These are phyloP conservation scores for Cucurbita maxima DNA, from an alignment of 306 rosid genomes.

Conservation along the genomic window DNA sequence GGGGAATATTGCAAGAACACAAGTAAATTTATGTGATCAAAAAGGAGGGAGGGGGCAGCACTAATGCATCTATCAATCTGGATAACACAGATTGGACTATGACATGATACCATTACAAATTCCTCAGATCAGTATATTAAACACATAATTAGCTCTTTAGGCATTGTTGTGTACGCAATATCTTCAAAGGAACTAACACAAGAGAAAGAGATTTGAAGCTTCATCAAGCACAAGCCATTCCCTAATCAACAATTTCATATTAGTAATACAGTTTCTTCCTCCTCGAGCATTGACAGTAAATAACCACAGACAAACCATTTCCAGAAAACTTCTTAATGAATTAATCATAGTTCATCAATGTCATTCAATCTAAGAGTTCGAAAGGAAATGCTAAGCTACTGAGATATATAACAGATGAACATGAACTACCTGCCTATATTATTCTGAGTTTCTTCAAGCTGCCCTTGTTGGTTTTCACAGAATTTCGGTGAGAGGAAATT, in stretches of 20 bases:
- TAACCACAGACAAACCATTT: not conserved
- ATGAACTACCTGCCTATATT: constrained; percentile 31
- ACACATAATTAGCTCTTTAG: not conserved
- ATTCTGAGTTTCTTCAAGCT: constrained; percentile 14
- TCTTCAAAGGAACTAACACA: not conserved
- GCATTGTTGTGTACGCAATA: not conserved
- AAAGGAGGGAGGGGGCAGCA: not conserved
- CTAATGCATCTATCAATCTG: not conserved
- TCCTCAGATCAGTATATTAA: not conserved
- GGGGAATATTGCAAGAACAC: constrained; percentile 12
- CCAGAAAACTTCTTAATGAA: not conserved
- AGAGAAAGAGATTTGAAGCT: not conserved
- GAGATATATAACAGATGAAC: not conserved
- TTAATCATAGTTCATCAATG: not conserved
- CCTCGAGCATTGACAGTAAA: not conserved
- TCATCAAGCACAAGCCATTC: not conserved
- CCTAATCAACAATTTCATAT: not conserved
- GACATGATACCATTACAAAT: not conserved
- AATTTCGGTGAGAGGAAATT: too few relatives aligned
- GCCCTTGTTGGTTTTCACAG: too few relatives aligned
- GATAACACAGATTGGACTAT: not conserved
- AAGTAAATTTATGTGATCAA: not conserved
- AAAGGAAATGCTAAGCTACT: not conserved
- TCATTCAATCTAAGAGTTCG: not conserved
- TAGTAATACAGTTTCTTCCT: not conserved